A percentile compares a stretch with the other conserved stretches of the same genome.
phyloP scores from a whole-genome alignment of 371 early-diverging fungal genomes.

The Saksenaea vasiformis region DNA sequence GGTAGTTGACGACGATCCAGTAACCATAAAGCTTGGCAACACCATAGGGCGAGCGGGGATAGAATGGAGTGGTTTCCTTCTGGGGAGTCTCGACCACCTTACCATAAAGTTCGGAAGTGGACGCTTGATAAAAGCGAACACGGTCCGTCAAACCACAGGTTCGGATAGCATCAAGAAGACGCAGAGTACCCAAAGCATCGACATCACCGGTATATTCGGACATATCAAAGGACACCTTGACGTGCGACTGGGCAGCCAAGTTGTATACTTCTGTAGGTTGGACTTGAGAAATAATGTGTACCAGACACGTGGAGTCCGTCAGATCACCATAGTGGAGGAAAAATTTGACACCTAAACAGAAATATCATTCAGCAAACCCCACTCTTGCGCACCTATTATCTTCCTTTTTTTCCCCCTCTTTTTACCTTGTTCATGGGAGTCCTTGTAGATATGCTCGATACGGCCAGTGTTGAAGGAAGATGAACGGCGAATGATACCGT shows the following conservation, averaged over 20 bases:
- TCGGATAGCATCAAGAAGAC: constrained; percentile 81
- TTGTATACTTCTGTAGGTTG: constrained; percentile 84
- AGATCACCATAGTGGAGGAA: constrained; percentile 86
- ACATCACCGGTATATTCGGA: constrained; percentile 90
- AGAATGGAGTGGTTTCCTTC: constrained; percentile 86
- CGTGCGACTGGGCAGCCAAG: constrained; percentile 80
- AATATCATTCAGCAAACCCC: too few species aligned
- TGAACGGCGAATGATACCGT: constrained; percentile 80
- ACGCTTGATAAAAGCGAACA: constrained; percentile 84
- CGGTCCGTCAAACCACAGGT: constrained; percentile 74
- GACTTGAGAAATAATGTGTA: constrained; percentile 75
- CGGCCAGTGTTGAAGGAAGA: constrained; percentile 80
- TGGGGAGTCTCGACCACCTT: constrained; percentile 83
- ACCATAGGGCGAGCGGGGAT: constrained; percentile 87
- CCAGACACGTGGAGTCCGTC: constrained; percentile 81
- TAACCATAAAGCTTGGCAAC: constrained; percentile 84
- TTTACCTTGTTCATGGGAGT: constrained; percentile 61
- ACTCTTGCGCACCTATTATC: not conserved
- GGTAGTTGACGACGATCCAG: constrained; percentile 84
- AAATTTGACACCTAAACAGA: constrained; percentile 65
- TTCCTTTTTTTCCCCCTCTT: not conserved
- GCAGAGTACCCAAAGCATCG: constrained; percentile 82
- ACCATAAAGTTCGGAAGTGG: constrained; percentile 83
- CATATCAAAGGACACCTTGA: constrained; percentile 90
- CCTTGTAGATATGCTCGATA: constrained; percentile 76